phyloP scores from a whole-genome alignment of 352 stramenopile genomes.

The Globisporangium middletonii region DNA sequence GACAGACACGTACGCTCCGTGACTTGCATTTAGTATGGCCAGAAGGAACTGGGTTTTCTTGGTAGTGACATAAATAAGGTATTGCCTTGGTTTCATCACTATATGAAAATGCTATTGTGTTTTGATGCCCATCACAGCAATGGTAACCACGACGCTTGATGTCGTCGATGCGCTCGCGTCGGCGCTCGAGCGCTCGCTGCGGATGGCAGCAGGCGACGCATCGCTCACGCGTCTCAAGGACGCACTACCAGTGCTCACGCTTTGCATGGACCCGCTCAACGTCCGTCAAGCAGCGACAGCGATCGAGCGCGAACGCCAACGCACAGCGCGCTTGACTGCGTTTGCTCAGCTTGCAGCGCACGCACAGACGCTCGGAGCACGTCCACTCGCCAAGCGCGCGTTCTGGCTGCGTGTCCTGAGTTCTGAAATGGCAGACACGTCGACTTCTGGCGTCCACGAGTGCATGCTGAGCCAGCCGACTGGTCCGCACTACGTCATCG shows the following conservation, averaged over 20 bases:
- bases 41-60: no score
- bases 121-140: no score
- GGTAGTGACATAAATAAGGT: no score
- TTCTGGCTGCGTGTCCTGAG: background rate
- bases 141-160: background rate
- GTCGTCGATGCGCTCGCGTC: background rate
- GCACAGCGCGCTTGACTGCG: background rate
- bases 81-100: no score
- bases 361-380: background rate
- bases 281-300: background rate
- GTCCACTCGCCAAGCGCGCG: background rate
- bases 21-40: no score
- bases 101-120: no score
- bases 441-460: constrained; percentile 1
- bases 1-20: no score
- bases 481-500: constrained; percentile 3
- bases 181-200: constrained; percentile 1
- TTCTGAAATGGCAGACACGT: constrained; percentile 5
- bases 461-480: background rate
- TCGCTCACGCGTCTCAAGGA: constrained; percentile 1
- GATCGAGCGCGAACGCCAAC: background rate
- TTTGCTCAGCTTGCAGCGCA: constrained; percentile 1
- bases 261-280: constrained; percentile 3
- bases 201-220: constrained; percentile 1
- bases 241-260: background rate